These are phyloP conservation scores for Borealophlyctis nickersoniae DNA, from an alignment of 192 early-diverging fungal genomes.

Conservation along the genomic window DNA sequence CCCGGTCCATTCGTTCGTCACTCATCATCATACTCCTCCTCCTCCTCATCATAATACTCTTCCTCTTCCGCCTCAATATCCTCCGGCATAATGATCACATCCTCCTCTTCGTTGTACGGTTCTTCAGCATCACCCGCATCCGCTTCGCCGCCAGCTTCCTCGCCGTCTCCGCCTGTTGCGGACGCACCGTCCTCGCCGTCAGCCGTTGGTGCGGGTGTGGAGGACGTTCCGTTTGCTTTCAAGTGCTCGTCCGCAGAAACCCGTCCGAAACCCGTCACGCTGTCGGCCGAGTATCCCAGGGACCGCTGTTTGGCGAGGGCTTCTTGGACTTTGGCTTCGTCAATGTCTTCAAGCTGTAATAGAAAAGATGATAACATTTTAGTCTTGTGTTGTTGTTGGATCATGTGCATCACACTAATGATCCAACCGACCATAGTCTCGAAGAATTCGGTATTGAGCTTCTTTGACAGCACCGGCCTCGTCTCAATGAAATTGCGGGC, in stretches of 20 bases:
- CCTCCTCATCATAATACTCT: background rate
- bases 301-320: background rate
- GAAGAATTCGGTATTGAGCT: conserved; percentile 85
- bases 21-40: background rate
- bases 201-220: no score
- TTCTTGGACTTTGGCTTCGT: conserved; percentile 15
- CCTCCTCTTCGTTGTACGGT: no score
- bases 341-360: conserved; percentile 16
- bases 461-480: conserved; percentile 75
- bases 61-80: background rate
- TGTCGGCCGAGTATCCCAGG: conserved; percentile 1
- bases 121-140: no score
- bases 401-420: background rate
- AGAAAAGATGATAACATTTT: background rate
- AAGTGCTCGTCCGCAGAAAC: conserved; percentile 5
- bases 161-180: no score
- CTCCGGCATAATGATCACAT: no score
- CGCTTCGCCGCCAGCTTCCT: no score
- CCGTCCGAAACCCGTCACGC: conserved; percentile 27
- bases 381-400: background rate
- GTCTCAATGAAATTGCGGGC: conserved; percentile 67
- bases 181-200: no score
- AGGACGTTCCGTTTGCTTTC: background rate
- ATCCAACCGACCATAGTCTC: conserved; percentile 42
- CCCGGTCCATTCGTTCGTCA: background rate